Percentiles rank a stretch among this genome's conserved stretches.
These are phyloP conservation scores for Epichloe glyceriae DNA, from an alignment of 2,329 filamentous ascomycete genomes.

Conservation along the genomic window DNA sequence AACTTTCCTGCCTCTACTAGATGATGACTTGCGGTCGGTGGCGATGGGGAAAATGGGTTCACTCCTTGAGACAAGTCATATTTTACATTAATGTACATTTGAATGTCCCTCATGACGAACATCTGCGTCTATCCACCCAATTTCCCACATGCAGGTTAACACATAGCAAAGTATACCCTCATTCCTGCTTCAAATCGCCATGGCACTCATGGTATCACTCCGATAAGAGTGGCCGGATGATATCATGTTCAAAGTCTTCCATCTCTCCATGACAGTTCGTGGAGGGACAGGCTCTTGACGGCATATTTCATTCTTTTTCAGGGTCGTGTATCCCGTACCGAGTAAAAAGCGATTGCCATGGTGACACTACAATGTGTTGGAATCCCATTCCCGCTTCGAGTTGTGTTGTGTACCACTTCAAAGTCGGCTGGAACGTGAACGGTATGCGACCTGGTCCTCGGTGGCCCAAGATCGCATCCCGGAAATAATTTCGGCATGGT, in stretches of 20 bases:
- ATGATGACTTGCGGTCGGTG: constrained; percentile 6
- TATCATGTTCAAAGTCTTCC: background rate
- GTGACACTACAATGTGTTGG: constrained; percentile 33
- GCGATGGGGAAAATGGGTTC: background rate
- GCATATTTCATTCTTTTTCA: constrained; percentile 5
- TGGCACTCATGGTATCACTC: too few species aligned
- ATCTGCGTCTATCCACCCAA: background rate
- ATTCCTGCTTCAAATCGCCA: background rate
- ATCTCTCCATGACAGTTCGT: too few species aligned
- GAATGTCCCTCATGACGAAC: background rate
- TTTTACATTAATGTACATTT: background rate
- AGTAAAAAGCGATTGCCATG: constrained; percentile 29
- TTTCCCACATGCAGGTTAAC: too few species aligned
- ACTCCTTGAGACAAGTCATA: background rate
- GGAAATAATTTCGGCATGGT: constrained; percentile 27
- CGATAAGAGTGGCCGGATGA: too few species aligned
- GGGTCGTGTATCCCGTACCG: constrained; percentile 15
- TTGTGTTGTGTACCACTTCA: constrained; percentile 39
- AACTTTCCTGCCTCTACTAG: constrained; percentile 48
- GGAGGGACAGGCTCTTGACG: background rate
- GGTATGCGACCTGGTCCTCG: background rate
- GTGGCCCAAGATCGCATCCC: constrained; percentile 5
- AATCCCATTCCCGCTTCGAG: constrained; percentile 32
- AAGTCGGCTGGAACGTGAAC: constrained; percentile 33
- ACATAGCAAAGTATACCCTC: background rate